These are phyloP conservation scores for Neostapfia colusana DNA, from an alignment of 176 grass and related monocot genomes.

Conservation along the genomic window DNA sequence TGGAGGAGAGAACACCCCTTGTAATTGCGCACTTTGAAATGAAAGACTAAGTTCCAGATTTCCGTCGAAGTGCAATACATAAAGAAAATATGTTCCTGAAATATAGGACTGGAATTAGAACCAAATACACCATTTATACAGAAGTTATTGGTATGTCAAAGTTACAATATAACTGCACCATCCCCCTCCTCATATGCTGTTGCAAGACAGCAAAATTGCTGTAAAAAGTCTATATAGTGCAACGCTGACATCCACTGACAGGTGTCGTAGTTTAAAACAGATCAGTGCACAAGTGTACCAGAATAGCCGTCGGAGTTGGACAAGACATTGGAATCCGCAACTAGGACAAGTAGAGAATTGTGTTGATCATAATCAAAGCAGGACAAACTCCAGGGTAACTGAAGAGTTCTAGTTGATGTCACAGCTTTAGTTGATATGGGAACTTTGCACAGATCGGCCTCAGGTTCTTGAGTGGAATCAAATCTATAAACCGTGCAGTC, in stretches of 20 bases:
- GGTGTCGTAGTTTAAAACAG: slow-evolving; percentile 23
- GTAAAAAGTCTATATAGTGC: neutral
- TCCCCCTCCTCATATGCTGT: neutral
- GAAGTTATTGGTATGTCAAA: slow-evolving; percentile 3
- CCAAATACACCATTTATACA: slow-evolving; percentile 9
- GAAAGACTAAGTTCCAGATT: slow-evolving; percentile 56
- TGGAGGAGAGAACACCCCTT: slow-evolving; percentile 61
- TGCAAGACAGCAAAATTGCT: neutral
- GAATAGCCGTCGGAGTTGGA: slow-evolving; percentile 49
- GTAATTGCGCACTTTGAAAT: slow-evolving; percentile 46
- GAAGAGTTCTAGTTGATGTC: slow-evolving; percentile 42
- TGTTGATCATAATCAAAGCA: slow-evolving; percentile 76
- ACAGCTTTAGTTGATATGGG: slow-evolving; percentile 46
- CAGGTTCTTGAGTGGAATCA: slow-evolving; percentile 54
- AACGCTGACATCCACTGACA: slow-evolving; percentile 4
- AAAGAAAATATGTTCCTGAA: slow-evolving; percentile 68
- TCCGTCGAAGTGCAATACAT: slow-evolving; percentile 49
- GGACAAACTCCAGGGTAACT: slow-evolving; percentile 63
- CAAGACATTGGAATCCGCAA: slow-evolving; percentile 55
- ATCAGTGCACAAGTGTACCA: slow-evolving; percentile 53
- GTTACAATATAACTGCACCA: neutral
- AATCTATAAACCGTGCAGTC: slow-evolving; percentile 71
- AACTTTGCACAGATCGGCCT: slow-evolving; percentile 41
- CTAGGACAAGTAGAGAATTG: slow-evolving; percentile 61
- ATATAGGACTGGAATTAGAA: slow-evolving; percentile 43